Evolutionary conservation across 2,329 filamentous ascomycete genomes (phyloP).

Genomic region (Aspergillus neoniger): DNA sequence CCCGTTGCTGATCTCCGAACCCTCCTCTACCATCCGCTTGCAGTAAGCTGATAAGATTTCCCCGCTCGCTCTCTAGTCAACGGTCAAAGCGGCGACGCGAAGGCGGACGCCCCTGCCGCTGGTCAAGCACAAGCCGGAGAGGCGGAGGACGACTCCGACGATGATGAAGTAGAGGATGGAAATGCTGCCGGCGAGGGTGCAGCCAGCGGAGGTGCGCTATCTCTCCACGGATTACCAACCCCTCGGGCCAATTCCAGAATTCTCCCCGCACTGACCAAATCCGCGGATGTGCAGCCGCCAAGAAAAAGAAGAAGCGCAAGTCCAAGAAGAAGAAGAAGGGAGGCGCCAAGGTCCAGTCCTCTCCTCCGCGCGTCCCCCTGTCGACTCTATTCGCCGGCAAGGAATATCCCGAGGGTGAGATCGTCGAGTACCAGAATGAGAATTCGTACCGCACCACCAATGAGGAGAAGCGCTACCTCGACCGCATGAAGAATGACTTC

Average conservation of each 20-base stretch:
- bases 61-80: constrained; percentile 34
- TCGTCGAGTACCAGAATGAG: constrained; percentile 74
- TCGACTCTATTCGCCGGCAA: constrained; percentile 72
- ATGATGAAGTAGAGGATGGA: constrained; percentile 53
- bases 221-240: not conserved
- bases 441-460: constrained; percentile 77
- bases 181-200: constrained; percentile 42
- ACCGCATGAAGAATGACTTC: constrained; percentile 78
- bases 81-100: constrained; percentile 40
- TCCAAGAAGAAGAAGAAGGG: constrained; percentile 69
- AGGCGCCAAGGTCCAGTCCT: constrained; percentile 68
- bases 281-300: constrained; percentile 43
- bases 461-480: constrained; percentile 81
- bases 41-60: constrained; percentile 24
- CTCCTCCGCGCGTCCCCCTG: constrained; percentile 72
- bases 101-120: constrained; percentile 33
- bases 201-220: constrained; percentile 38
- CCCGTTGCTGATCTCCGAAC: constrained; percentile 1
- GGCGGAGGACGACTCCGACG: constrained; percentile 57
- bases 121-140: constrained; percentile 46
- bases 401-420: constrained; percentile 74
- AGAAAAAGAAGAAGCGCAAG: constrained; percentile 85
- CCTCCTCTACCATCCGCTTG: not conserved
- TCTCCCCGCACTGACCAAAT: constrained; percentile 10
- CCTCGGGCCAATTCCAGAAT: not conserved